phyloP scores from a whole-genome alignment of 2,329 filamentous ascomycete genomes.

The Myotisia sp. region DNA sequence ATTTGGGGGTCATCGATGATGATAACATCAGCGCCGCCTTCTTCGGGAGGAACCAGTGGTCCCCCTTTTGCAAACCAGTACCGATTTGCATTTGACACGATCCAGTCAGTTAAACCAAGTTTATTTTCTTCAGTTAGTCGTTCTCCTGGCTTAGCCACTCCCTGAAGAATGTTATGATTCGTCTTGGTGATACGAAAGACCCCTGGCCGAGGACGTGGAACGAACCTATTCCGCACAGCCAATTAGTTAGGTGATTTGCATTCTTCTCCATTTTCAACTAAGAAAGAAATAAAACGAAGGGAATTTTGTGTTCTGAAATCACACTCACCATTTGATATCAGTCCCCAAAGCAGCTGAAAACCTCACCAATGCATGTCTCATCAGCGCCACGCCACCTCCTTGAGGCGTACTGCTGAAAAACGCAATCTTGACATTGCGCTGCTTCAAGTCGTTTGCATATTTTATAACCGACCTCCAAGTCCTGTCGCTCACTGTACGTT shows the following conservation, averaged over 20 bases:
- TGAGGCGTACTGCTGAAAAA: slow-evolving; percentile 72
- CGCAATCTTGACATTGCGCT: slow-evolving; percentile 52
- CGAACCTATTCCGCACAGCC: slow-evolving; percentile 46
- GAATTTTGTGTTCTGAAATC: background rate
- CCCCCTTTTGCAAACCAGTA: slow-evolving; percentile 60
- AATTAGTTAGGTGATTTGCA: slow-evolving; percentile 12
- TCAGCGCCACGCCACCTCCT: slow-evolving; percentile 68
- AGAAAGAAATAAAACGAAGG: background rate
- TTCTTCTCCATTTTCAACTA: no score
- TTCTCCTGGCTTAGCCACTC: slow-evolving; percentile 52
- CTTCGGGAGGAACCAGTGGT: slow-evolving; percentile 47
- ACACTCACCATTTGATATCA: slow-evolving; percentile 55
- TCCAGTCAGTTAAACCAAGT: slow-evolving; percentile 54
- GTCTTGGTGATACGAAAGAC: slow-evolving; percentile 77
- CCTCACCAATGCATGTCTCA: slow-evolving; percentile 64
- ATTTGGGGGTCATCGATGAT: slow-evolving; percentile 76
- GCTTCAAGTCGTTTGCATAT: slow-evolving; percentile 49
- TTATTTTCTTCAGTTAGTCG: slow-evolving; percentile 51
- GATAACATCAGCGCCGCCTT: slow-evolving; percentile 63
- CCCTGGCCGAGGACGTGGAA: slow-evolving; percentile 64
- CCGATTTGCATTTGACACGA: slow-evolving; percentile 54
- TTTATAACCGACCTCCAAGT: slow-evolving; percentile 55
- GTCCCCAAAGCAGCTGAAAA: slow-evolving; percentile 54
- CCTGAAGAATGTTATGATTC: slow-evolving; percentile 78
- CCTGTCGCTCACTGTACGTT: slow-evolving; percentile 42